Evolutionary conservation across 148 eudicot genomes (phyloP), one percentile per base, ranked within the genome.

Genomic region (Silene uniflora): DNA sequence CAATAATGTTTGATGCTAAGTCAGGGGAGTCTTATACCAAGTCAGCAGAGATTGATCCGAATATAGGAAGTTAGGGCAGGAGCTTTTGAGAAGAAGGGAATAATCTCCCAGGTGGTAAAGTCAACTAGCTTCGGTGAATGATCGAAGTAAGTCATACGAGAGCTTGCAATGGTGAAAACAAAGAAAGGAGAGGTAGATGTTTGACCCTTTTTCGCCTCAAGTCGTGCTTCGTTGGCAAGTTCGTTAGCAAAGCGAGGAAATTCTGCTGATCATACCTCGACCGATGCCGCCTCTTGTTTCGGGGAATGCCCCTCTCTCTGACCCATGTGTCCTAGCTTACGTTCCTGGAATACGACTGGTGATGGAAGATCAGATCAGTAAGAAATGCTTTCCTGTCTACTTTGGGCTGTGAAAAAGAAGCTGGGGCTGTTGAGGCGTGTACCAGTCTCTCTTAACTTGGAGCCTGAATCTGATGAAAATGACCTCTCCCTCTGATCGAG

Each of bases 61-160:
- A 74, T 87, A 88, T 64, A 76, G 67, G 42, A 77, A 69, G 65
- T 62, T 90, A 76, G 88, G 88, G 69, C 71, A 56, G 5, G 91
- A 91, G 76, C 82, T 87, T 68, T 82, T 80, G 16, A 82, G 76
- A 81, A 74, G 74, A 81, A 86, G 82, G 80, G 69, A 19, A 19
- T 85, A 81, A 63, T 81, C 84, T 32, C 46, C 61, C 14, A 60
- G n/a, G 32, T 73, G 76, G 80, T 8, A 76, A 76, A 73, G 77
- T 67, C 85, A 32, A 23, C 46, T 85, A 62, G 75, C 75, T 58
- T 79, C 73, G 47, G 79, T 58, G 19, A 75, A 74, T 60, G 75
- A 73, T 61, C 56, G 29, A 83, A 83, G 55, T 49, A 77, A 61
- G 80, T 63, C n/a, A 82, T 80, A 16, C 25, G 39, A 62, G 81